Evolutionary conservation across 2,329 filamentous ascomycete species (phyloP), one percentile per base, ranked within the genome.

Genomic region (Fusarium equiseti): DNA sequence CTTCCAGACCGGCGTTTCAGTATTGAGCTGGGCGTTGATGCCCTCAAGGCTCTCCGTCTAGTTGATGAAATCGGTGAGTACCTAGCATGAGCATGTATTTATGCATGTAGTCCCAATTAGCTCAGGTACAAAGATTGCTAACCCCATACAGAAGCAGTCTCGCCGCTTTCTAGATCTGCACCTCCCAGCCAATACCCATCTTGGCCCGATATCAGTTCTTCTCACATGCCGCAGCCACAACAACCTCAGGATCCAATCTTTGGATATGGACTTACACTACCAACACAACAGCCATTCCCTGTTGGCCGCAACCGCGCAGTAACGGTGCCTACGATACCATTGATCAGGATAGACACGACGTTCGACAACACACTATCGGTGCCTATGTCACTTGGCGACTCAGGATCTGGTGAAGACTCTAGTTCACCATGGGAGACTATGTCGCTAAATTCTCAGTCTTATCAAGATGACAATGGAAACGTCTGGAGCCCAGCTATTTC

Each of bases 391-490:
- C 18, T 49, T 26, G 55, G 40, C 26, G 68, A 71, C 12, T 71
- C 68, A 13, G 70, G 68, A 10, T 71, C 68, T 35, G 64, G 59
- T 9, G 68, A 68, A 27, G 68, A 71, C 16, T 65, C 59, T 20
- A 48, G 68, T 31, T 72, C 68, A 13, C 61, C 61, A 6, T 71
- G 64, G 68, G 68, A 71, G 29, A 50, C 56, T 9, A 22, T 44
- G 11, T 71, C 68, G 6, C 32, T 56, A 20, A 54, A 51, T 27
- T 70, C 68, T 24, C 64, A 59, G 22, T 69, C 66, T 16, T 65
- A 54, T 43, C 66, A 69, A 64, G 66, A 69, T 11, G 68, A 71
- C 2, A 64, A 69, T 20, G 49, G 12, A 38, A 57, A 40, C 13
- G n/a, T 44, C 15, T 61, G 55, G 59, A 71, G 68, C 38, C 68